phyloP scores from a whole-genome alignment of 805 yeast species.

The Barnettozyma siamensis region DNA sequence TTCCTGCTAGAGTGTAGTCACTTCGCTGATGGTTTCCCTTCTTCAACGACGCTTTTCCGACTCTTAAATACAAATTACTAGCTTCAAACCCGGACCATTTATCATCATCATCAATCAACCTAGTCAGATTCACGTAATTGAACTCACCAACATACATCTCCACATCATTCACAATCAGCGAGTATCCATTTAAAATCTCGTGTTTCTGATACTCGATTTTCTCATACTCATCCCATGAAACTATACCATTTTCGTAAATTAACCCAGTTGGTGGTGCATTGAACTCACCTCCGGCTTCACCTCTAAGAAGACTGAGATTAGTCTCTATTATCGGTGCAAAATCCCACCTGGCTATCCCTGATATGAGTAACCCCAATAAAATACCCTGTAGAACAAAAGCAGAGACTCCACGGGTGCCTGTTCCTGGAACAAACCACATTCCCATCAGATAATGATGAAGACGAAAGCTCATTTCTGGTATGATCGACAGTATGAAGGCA shows the following conservation, averaged over 20 bases:
- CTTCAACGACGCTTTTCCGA: constrained; percentile 40
- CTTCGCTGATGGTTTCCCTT: constrained; percentile 33
- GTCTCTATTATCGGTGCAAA: constrained; percentile 86
- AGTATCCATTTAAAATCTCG: constrained; percentile 41
- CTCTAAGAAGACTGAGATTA: constrained; percentile 53
- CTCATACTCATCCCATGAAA: constrained; percentile 25
- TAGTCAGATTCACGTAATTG: constrained; percentile 37
- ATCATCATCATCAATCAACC: constrained; percentile 27
- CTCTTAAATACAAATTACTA: constrained; percentile 39
- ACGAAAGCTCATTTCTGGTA: constrained; percentile 69
- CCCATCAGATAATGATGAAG: constrained; percentile 82
- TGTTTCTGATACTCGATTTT: constrained; percentile 16
- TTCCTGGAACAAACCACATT: constrained; percentile 73
- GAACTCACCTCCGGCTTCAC: constrained; percentile 54
- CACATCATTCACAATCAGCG: constrained; percentile 71
- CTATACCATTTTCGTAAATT: constrained; percentile 13
- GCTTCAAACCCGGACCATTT: constrained; percentile 23
- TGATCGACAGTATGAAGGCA: constrained; percentile 37
- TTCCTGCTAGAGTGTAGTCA: constrained; percentile 63
- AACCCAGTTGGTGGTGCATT: constrained; percentile 44
- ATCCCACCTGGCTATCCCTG: constrained; percentile 91
- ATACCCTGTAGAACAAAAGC: constrained; percentile 80
- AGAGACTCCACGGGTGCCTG: constrained; percentile 63
- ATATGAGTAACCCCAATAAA: constrained; percentile 67
- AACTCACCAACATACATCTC: constrained; percentile 61